These are phyloP conservation scores for Actinomucor elegans DNA, from an alignment of 371 early-diverging fungal species.

Conservation along the genomic window DNA sequence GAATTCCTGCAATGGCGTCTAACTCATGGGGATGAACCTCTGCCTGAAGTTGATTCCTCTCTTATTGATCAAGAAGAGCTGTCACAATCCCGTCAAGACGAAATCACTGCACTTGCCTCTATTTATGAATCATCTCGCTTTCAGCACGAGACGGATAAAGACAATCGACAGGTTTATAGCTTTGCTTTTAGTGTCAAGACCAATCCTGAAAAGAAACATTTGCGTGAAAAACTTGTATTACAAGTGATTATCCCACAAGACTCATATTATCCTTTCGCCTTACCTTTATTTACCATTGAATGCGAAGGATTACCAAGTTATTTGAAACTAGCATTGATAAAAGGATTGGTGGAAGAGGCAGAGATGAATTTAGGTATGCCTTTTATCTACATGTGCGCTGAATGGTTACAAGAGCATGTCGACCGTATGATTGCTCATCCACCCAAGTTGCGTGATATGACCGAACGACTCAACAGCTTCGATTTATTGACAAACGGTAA, in stretches of 20 bases:
- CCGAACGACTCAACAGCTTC: conserved; percentile 38
- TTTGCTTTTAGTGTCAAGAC: conserved; percentile 19
- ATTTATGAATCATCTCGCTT: conserved; percentile 57
- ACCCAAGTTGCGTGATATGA: conserved; percentile 56
- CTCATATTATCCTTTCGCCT: conserved; percentile 62
- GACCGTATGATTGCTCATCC: conserved; percentile 59
- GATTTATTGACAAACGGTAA: neutral
- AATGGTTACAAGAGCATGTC: conserved; percentile 69
- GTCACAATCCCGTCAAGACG: conserved; percentile 43
- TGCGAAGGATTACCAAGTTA: conserved; percentile 71
- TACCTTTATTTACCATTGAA: conserved; percentile 65
- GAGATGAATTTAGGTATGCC: conserved; percentile 62
- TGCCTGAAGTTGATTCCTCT: conserved; percentile 25
- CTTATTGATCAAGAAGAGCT: conserved; percentile 38
- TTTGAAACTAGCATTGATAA: conserved; percentile 65
- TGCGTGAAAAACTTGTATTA: conserved; percentile 21
- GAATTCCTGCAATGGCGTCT: conserved; percentile 48
- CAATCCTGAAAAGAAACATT: conserved; percentile 4
- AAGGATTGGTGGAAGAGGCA: conserved; percentile 57
- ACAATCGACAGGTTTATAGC: conserved; percentile 19
- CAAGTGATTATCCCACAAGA: conserved; percentile 47
- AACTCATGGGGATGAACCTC: conserved; percentile 33
- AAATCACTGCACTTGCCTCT: conserved; percentile 62
- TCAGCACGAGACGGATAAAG: conserved; percentile 18
- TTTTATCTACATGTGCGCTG: conserved; percentile 65